phyloP scores from a whole-genome alignment of 768 basidiomycete genomes.

The Phaffia tasmanica region DNA sequence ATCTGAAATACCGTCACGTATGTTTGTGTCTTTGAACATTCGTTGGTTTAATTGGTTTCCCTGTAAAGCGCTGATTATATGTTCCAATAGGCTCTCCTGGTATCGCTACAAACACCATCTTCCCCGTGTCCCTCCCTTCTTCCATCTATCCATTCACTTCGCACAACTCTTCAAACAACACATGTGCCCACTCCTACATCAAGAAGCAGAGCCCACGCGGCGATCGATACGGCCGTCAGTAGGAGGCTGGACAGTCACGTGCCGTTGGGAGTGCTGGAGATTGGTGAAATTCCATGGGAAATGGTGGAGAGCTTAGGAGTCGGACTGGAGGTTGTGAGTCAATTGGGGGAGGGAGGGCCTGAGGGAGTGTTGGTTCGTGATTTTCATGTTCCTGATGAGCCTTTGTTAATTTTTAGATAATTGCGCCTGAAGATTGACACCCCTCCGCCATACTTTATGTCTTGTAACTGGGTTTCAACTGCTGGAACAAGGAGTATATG shows the following conservation, averaged over 20 bases:
- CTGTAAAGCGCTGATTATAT: not conserved
- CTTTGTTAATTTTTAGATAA: not conserved
- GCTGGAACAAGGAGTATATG: not conserved
- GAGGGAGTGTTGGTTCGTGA: not conserved
- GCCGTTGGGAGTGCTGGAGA: conserved; percentile 31
- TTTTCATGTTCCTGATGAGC: conserved; percentile 1
- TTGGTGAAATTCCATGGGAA: conserved; percentile 22
- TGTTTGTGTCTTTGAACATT: conserved; percentile 7
- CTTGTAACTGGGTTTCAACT: not conserved
- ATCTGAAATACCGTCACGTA: conserved; percentile 32
- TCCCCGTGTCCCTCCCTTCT: conserved; percentile 5
- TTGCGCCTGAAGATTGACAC: not conserved
- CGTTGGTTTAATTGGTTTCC: not conserved
- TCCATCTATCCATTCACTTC: conserved; percentile 1
- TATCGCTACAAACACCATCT: not conserved
- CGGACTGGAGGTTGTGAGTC: conserved; percentile 10
- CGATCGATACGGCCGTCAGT: conserved; percentile 32
- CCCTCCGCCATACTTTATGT: not conserved
- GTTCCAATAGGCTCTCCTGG: conserved; percentile 23
- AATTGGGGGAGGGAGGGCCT: not conserved
- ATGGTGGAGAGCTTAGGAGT: conserved; percentile 28
- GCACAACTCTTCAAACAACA: conserved; percentile 8
- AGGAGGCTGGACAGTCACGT: conserved; percentile 33
- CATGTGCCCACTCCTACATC: conserved; percentile 13
- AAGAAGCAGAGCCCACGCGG: conserved; percentile 22